Conservation (phyloP, 2,329 filamentous ascomycete genomes). For the Aspergillus caelatus region DNA sequence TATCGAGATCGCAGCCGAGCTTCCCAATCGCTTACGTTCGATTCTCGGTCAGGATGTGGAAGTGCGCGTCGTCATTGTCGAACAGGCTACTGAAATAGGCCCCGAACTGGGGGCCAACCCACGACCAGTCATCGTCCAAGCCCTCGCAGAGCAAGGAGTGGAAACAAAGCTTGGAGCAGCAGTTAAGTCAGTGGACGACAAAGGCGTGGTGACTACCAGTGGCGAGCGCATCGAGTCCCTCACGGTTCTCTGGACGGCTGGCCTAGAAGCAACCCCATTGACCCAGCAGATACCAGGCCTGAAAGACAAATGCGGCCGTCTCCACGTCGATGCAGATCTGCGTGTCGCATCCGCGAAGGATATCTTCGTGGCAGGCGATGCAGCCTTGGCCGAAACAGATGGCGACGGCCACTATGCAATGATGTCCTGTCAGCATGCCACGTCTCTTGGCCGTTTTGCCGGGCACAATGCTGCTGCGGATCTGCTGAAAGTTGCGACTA, state of each 20-base stretch:
- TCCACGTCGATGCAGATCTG: slow-evolving; percentile 34
- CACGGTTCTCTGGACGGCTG: slow-evolving; percentile 44
- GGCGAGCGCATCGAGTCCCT: slow-evolving; percentile 38
- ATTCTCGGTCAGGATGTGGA: slow-evolving; percentile 4
- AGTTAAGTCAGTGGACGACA: slow-evolving; percentile 27
- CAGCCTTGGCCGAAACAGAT: slow-evolving; percentile 29
- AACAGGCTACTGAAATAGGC: slow-evolving; percentile 31
- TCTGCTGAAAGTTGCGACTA: slow-evolving; percentile 28
- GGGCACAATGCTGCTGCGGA: slow-evolving; percentile 41
- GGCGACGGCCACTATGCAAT: slow-evolving; percentile 30
- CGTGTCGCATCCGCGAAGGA: slow-evolving; percentile 23
- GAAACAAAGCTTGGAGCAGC: slow-evolving; percentile 33
- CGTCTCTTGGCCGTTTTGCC: slow-evolving; percentile 34
- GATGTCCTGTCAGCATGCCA: slow-evolving; percentile 48
- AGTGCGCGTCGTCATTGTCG: slow-evolving; percentile 31
- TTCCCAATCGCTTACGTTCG: slow-evolving; percentile 26
- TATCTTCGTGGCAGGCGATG: slow-evolving; percentile 41
- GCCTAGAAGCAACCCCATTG: slow-evolving; percentile 35
- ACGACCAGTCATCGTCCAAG: slow-evolving; percentile 36
- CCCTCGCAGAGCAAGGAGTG: slow-evolving; percentile 32
- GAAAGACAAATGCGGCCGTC: slow-evolving; percentile 32
- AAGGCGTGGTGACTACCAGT: slow-evolving; percentile 28
- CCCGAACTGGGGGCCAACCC: slow-evolving; percentile 37
- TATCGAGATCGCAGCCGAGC: slow-evolving; percentile 29
- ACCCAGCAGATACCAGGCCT: slow-evolving; percentile 35